A percentile compares a stretch with the other conserved stretches of the same genome.
Evolutionary conservation across 148 eudicot species (phyloP).

Genomic region (Diospyros kaki): DNA sequence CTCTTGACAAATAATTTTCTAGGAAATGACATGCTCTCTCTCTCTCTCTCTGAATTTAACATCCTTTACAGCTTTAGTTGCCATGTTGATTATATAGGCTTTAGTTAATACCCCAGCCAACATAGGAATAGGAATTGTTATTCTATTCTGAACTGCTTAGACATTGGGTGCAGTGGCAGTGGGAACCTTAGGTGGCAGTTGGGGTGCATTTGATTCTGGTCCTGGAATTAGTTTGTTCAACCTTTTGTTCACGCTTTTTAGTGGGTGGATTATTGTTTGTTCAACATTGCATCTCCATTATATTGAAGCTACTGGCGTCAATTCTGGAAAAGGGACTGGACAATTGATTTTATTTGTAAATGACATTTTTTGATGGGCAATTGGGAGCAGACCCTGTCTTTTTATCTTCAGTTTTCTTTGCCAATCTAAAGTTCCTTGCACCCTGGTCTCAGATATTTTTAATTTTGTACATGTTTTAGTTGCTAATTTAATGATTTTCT

Average conservation of each 20-base stretch:
- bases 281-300: neutral
- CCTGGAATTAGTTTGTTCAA: neutral
- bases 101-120: neutral
- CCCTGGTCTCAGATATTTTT: neutral
- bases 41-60: neutral
- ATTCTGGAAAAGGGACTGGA: neutral
- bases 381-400: neutral
- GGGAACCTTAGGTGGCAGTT: too few species aligned
- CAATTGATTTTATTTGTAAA: neutral
- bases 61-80: neutral
- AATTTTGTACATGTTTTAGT: slow-evolving; percentile 1
- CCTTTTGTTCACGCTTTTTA: neutral
- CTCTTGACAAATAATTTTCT: neutral
- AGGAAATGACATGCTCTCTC: neutral
- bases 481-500: neutral
- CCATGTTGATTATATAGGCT: neutral
- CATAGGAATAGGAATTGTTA: neutral
- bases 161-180: neutral
- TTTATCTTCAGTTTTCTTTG: neutral
- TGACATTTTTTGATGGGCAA: neutral
- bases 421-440: neutral
- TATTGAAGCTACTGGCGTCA: neutral
- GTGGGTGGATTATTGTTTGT: too few species aligned
- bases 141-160: neutral
- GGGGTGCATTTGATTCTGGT: neutral